A percentile compares a stretch with the other conserved stretches of the same genome.
Conservation (phyloP, 768 basidiomycete species). For the Suillus tomentosus region DNA sequence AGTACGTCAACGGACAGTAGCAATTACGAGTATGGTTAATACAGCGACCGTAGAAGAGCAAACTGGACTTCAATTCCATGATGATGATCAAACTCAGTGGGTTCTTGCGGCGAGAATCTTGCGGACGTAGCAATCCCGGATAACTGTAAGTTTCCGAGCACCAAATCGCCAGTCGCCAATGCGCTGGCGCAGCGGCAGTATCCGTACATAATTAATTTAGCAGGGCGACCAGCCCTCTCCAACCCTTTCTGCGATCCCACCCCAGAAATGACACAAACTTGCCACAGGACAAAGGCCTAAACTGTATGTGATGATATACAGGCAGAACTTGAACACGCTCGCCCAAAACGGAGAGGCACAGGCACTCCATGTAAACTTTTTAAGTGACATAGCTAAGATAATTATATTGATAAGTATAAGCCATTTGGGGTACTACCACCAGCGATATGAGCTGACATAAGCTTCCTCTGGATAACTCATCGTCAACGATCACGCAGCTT, state of each 20-base stretch:
- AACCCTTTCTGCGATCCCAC: background rate
- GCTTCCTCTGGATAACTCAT: background rate
- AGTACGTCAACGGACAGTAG: background rate
- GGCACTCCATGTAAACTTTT: background rate
- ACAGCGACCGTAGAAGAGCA: background rate
- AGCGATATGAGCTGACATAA: conserved; percentile 2
- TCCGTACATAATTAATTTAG: background rate
- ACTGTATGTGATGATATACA: background rate
- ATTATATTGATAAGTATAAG: background rate
- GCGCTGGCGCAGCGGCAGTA: background rate
- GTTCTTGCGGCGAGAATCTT: background rate
- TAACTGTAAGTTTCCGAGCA: background rate
- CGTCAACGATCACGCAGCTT: background rate
- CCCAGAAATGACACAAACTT: background rate
- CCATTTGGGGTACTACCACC: background rate
- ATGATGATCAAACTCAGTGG: background rate
- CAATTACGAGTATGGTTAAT: background rate
- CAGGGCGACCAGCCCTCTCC: background rate
- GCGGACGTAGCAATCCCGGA: background rate
- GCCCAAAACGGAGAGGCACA: background rate
- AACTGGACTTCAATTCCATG: background rate
- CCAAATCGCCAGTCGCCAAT: background rate
- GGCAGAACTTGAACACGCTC: background rate
- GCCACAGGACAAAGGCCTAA: background rate
- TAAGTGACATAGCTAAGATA: background rate